A percentile compares a stretch with the other conserved stretches of the same genome.
Conservation (phyloP, 768 basidiomycete species). For the Amyloporia xantha region DNA sequence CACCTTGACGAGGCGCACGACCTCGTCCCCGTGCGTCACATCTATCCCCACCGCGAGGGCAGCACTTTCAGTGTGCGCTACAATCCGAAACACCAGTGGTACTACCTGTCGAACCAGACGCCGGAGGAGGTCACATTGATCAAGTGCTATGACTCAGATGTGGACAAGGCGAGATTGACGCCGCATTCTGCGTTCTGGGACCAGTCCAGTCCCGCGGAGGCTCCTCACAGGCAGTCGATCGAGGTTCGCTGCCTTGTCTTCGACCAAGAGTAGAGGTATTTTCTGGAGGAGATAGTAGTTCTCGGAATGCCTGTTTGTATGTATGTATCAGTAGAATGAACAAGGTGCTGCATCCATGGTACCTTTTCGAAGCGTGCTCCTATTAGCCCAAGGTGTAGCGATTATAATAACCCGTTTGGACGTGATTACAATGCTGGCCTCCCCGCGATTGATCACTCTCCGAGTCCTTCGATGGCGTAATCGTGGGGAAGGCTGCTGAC, state of each 20-base stretch:
- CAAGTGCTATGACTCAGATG: slow-evolving; percentile 40
- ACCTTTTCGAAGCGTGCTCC: too few relatives aligned
- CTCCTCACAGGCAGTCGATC: slow-evolving; percentile 36
- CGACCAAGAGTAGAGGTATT: slow-evolving; percentile 17
- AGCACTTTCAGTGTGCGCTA: slow-evolving; percentile 30
- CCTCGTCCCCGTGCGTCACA: slow-evolving; percentile 31
- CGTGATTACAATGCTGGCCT: too few relatives aligned
- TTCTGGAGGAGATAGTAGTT: not conserved
- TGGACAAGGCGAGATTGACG: slow-evolving; percentile 33
- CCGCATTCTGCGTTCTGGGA: slow-evolving; percentile 39
- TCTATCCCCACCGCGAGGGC: slow-evolving; percentile 31
- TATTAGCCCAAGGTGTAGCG: too few relatives aligned
- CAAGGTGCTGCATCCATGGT: too few relatives aligned
- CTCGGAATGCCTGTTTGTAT: too few relatives aligned
- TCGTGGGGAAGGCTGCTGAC: too few relatives aligned
- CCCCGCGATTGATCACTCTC: too few relatives aligned
- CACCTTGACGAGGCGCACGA: slow-evolving; percentile 29
- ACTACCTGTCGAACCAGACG: slow-evolving; percentile 32
- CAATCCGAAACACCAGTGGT: slow-evolving; percentile 33
- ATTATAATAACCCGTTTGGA: too few relatives aligned
- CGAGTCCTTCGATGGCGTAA: too few relatives aligned
- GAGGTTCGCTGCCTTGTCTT: slow-evolving; percentile 40
- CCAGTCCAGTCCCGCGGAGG: slow-evolving; percentile 25
- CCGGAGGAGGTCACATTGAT: slow-evolving; percentile 38
- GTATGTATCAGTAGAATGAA: not conserved